phyloP scores from a whole-genome alignment of 306 rosid species.

The Prunus mume region DNA sequence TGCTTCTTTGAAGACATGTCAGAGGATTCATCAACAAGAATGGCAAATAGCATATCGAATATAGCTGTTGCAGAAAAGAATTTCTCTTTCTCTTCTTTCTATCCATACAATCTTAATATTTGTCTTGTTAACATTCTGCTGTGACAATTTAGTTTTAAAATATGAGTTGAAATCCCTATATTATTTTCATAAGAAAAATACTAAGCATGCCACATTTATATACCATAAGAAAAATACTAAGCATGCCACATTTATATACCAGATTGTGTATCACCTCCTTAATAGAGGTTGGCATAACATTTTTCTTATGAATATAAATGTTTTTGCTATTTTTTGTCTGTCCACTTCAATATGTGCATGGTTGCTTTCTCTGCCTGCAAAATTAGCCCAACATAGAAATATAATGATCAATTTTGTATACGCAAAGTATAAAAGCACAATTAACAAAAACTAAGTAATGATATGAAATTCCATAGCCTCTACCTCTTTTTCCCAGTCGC shows the following conservation, averaged over 20 bases:
- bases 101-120: neutral
- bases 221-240: no score
- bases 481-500: conserved; percentile 76
- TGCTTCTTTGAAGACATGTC: neutral
- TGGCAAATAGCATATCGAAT: neutral
- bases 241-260: no score
- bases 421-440: neutral
- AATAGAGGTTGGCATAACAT: no score
- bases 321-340: conserved; percentile 11
- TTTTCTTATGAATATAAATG: no score
- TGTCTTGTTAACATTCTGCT: neutral
- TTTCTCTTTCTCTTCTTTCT: neutral
- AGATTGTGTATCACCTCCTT: no score
- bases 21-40: neutral
- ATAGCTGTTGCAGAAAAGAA: neutral
- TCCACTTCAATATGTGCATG: conserved; percentile 41
- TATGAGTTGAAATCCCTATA: neutral
- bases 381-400: neutral
- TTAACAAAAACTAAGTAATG: neutral
- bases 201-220: no score
- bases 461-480: neutral
- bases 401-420: neutral
- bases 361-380: conserved; percentile 61
- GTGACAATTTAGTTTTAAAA: neutral
- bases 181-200: no score